Conservation (phyloP, 106 monocot genomes). For the Apostasia shenzhenica region DNA sequence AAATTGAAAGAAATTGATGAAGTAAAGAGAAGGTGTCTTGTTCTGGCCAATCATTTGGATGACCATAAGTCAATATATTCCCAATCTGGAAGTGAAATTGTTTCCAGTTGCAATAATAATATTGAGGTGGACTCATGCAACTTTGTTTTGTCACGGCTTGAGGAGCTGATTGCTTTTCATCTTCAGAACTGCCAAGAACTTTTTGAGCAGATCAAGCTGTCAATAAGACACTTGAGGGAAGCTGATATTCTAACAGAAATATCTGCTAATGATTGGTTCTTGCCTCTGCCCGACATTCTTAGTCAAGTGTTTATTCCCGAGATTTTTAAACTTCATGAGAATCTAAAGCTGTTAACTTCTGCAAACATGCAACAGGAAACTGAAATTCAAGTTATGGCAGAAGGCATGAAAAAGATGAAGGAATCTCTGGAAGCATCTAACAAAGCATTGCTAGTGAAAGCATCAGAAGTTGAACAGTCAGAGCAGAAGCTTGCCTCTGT, state of each 20-base stretch:
- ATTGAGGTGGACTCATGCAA: slow-evolving; percentile 20
- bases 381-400: slow-evolving; percentile 55
- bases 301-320: slow-evolving; percentile 43
- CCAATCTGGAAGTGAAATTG: not conserved
- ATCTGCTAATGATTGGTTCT: slow-evolving; percentile 29
- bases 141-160: slow-evolving; percentile 38
- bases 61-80: slow-evolving; percentile 10
- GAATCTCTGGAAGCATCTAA: slow-evolving; percentile 41
- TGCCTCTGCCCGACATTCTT: slow-evolving; percentile 53
- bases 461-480: slow-evolving; percentile 69
- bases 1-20: slow-evolving; percentile 36
- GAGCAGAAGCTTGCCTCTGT: slow-evolving; percentile 85
- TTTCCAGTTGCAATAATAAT: slow-evolving; percentile 13
- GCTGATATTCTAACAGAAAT: slow-evolving; percentile 15
- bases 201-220: slow-evolving; percentile 47
- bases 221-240: slow-evolving; percentile 43
- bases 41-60: slow-evolving; percentile 39
- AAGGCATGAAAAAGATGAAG: slow-evolving; percentile 38
- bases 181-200: slow-evolving; percentile 41
- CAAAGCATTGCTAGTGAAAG: slow-evolving; percentile 47
- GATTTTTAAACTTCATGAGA: slow-evolving; percentile 41
- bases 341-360: slow-evolving; percentile 27
- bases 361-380: slow-evolving; percentile 39
- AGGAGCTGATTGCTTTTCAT: slow-evolving; percentile 45
- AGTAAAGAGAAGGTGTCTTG: slow-evolving; percentile 33